Percentiles rank a stretch among this genome's conserved stretches.
phyloP scores from a whole-genome alignment of 257 asterid genomes.

The Buddleja alternifolia region DNA sequence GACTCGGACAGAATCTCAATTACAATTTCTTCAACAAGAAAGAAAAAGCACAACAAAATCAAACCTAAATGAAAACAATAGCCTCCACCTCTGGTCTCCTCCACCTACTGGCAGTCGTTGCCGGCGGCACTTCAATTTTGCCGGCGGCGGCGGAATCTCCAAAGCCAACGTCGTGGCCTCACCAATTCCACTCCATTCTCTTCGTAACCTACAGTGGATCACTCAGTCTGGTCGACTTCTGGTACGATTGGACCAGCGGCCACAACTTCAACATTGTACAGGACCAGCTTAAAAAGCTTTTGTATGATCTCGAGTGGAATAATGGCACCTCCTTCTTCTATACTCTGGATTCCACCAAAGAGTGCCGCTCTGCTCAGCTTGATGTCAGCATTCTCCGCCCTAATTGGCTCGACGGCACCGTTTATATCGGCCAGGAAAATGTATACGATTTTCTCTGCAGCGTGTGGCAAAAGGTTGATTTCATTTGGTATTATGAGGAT shows the following conservation, averaged over 20 bases:
- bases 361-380: slow-evolving; percentile 53
- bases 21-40: too few relatives aligned
- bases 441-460: slow-evolving; percentile 74
- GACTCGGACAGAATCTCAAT: too few relatives aligned
- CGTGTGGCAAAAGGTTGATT: slow-evolving; percentile 71
- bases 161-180: slow-evolving; percentile 71
- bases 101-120: slow-evolving; percentile 22
- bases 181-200: slow-evolving; percentile 78
- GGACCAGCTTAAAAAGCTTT: slow-evolving; percentile 55
- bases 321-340: slow-evolving; percentile 65
- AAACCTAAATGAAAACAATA: slow-evolving; percentile 6
- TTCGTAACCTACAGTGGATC: slow-evolving; percentile 60
- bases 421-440: slow-evolving; percentile 57
- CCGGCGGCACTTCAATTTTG: neutral
- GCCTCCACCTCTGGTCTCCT: slow-evolving; percentile 14
- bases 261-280: slow-evolving; percentile 80
- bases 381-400: slow-evolving; percentile 79
- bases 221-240: slow-evolving; percentile 64
- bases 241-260: slow-evolving; percentile 94
- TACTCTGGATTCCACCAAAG: slow-evolving; percentile 42
- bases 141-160: slow-evolving; percentile 42
- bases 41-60: neutral
- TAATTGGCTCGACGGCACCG: slow-evolving; percentile 81
- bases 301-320: slow-evolving; percentile 73
- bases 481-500: slow-evolving; percentile 81